Base-by-base conservation (phyloP, 2,329 filamentous ascomycete genomes). In the Phoma sp. region DNA sequence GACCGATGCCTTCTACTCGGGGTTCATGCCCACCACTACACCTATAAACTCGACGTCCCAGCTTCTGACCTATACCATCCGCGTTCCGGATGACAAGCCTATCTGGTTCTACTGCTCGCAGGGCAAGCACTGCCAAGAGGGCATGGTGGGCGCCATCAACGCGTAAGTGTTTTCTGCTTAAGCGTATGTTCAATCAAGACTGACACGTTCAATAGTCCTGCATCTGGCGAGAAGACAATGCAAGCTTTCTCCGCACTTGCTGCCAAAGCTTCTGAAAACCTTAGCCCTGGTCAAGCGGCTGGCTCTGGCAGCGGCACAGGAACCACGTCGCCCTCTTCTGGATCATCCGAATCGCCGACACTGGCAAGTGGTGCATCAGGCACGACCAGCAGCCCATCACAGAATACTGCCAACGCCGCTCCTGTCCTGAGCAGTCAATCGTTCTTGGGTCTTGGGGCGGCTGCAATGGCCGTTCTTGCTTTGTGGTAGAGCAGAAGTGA, bases 71-170 rank as follows among this genome's bases (percentile, higher is more conserved):
- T 95, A 87, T 77, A 91, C 88, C 55, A 79, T 94, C 68, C 82
- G 82, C 73, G 78, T 95, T 74, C 88, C 87, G 69, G 81, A 86
- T 74, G 84, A 82, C 39, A 88, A 82, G 51, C 90, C 91, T 27
- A 80, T 93, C 62, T 95, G 91, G 90, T 78, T 90, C 62, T 94
- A 89, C 82, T 94, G 90, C 78, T 86, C 85, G 27, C 88, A 92
- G 74, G 86, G 73, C 40, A 84, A 82, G 69, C 91, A 95, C 78
- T 95, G 90, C 76, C 84, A 92, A 74, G 77, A 72, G 43, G 89
- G 89, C 58, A 92, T 92, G 88, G 82, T 84, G 53, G 88, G 90
- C 79, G 88, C 90, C 29, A 87, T 92, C 71, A 92, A 93, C 76
- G 85, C 88, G 87, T 89, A 76, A 76, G 86, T 65, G 38, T 17